A percentile compares a stretch with the other conserved stretches of the same genome.
phyloP scores from a whole-genome alignment of 2,329 filamentous ascomycete species.

The Hysterium pulicare region DNA sequence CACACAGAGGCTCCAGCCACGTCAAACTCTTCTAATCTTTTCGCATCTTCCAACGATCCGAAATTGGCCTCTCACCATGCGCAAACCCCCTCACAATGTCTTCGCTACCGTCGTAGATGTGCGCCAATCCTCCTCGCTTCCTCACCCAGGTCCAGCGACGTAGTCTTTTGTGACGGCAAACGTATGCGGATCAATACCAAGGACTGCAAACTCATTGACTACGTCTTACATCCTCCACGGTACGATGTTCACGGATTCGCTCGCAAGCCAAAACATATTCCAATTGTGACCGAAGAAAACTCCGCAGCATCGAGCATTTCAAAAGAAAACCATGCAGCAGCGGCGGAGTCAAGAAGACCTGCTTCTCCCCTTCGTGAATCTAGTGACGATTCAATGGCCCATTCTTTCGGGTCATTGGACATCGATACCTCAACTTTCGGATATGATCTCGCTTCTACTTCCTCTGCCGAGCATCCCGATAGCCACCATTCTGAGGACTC shows the following conservation, averaged over 20 bases:
- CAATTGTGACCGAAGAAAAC: conserved; percentile 3
- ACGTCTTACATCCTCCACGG: conserved; percentile 42
- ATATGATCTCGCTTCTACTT: conserved; percentile 26
- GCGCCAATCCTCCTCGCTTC: conserved; percentile 44
- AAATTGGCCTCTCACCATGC: conserved; percentile 29
- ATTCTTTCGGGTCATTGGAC: conserved; percentile 1
- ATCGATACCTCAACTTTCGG: conserved; percentile 16
- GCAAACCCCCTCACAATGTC: conserved; percentile 33
- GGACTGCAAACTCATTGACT: conserved; percentile 41
- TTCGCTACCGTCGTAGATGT: conserved; percentile 48
- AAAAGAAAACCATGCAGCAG: conserved; percentile 4
- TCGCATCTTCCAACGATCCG: conserved; percentile 26
- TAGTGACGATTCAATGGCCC: conserved; percentile 29
- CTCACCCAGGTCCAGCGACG: conserved; percentile 44
- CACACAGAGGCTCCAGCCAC: neutral
- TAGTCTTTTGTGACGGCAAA: conserved; percentile 42
- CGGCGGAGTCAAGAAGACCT: conserved; percentile 15
- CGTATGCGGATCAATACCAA: conserved; percentile 45
- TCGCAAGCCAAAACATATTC: conserved; percentile 12
- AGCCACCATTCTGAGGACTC: conserved; percentile 6
- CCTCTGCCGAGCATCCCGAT: conserved; percentile 16
- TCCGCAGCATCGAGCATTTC: neutral
- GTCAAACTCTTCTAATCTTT: conserved; percentile 7
- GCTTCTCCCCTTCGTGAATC: conserved; percentile 24
- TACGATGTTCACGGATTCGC: conserved; percentile 42